phyloP scores from a whole-genome alignment of 2,329 filamentous ascomycete genomes.

The Talaromyces sp. region DNA sequence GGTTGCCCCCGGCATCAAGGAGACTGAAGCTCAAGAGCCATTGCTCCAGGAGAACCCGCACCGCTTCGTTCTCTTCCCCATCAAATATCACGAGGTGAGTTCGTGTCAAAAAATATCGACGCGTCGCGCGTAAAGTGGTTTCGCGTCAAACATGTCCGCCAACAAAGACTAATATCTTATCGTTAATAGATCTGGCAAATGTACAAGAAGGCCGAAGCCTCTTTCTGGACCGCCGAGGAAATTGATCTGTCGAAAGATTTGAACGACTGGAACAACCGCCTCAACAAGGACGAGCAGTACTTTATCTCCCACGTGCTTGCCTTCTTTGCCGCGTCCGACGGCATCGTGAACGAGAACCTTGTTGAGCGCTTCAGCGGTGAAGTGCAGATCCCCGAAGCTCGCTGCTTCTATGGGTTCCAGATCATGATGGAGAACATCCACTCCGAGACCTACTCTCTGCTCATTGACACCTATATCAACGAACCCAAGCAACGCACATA shows the following conservation, averaged over 20 bases:
- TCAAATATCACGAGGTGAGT: slow-evolving; percentile 98
- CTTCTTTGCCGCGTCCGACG: slow-evolving; percentile 98
- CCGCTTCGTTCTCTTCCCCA: slow-evolving; percentile 95
- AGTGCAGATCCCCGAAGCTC: slow-evolving; percentile 94
- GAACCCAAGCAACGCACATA: slow-evolving; percentile 90
- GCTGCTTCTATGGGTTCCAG: slow-evolving; percentile 99
- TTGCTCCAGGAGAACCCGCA: slow-evolving; percentile 92
- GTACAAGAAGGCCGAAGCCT: slow-evolving; percentile 99
- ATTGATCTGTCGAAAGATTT: slow-evolving; percentile 98
- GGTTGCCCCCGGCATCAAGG: slow-evolving; percentile 52
- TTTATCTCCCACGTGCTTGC: slow-evolving; percentile 98
- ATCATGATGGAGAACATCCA: slow-evolving; percentile 99
- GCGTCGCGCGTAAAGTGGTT: slow-evolving; percentile 65
- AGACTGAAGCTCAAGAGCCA: slow-evolving; percentile 77
- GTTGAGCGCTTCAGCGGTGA: slow-evolving; percentile 96
- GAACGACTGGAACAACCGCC: slow-evolving; percentile 97
- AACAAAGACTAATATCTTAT: slow-evolving; percentile 12
- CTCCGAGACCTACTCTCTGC: slow-evolving; percentile 97
- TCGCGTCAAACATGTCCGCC: slow-evolving; percentile 31
- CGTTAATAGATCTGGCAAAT: slow-evolving; percentile 88
- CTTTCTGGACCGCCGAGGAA: slow-evolving; percentile 99
- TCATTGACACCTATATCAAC: slow-evolving; percentile 99
- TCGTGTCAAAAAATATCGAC: slow-evolving; percentile 39
- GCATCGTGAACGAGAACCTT: slow-evolving; percentile 99
- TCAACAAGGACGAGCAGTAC: slow-evolving; percentile 95